Evolutionary conservation across 768 basidiomycete species (phyloP).

Genomic region (Thelephora aurantiotincta): DNA sequence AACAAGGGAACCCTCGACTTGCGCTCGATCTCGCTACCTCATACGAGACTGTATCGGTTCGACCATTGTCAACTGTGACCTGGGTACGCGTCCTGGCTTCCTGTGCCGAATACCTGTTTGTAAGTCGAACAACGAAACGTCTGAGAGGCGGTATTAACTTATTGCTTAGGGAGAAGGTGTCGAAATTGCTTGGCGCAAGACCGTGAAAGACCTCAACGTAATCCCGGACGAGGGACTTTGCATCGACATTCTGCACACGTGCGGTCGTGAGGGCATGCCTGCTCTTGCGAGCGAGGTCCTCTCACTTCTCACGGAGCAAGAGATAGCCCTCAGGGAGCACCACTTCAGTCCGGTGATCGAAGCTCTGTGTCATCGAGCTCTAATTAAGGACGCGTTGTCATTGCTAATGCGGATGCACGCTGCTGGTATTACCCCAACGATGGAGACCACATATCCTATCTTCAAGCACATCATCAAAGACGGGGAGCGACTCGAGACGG

Average conservation of each 20-base stretch:
- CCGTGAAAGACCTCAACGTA: constrained; percentile 35
- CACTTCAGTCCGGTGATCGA: constrained; percentile 73
- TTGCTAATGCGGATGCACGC: constrained; percentile 46
- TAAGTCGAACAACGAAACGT: constrained; percentile 22
- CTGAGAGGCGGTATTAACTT: not conserved
- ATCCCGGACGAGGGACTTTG: constrained; percentile 67
- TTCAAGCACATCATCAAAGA: constrained; percentile 30
- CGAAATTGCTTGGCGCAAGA: constrained; percentile 41
- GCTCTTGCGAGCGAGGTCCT: constrained; percentile 57
- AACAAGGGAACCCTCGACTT: constrained; percentile 41
- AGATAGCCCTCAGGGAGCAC: constrained; percentile 42
- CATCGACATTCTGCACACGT: constrained; percentile 53
- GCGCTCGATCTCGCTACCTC: constrained; percentile 56
- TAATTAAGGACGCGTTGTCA: constrained; percentile 49
- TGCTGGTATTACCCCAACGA: constrained; percentile 31
- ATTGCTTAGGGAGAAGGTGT: constrained; percentile 50
- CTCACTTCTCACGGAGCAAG: constrained; percentile 33
- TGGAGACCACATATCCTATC: constrained; percentile 41
- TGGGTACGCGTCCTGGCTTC: constrained; percentile 60
- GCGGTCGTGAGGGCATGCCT: constrained; percentile 58
- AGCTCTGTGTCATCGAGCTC: constrained; percentile 43
- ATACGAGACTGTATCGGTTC: constrained; percentile 41
- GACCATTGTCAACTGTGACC: constrained; percentile 33
- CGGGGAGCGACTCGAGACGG: constrained; percentile 41
- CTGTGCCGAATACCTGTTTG: constrained; percentile 53